These are phyloP conservation scores for Camelina hispida DNA, from an alignment of 345 rosid species.

Conservation along the genomic window DNA sequence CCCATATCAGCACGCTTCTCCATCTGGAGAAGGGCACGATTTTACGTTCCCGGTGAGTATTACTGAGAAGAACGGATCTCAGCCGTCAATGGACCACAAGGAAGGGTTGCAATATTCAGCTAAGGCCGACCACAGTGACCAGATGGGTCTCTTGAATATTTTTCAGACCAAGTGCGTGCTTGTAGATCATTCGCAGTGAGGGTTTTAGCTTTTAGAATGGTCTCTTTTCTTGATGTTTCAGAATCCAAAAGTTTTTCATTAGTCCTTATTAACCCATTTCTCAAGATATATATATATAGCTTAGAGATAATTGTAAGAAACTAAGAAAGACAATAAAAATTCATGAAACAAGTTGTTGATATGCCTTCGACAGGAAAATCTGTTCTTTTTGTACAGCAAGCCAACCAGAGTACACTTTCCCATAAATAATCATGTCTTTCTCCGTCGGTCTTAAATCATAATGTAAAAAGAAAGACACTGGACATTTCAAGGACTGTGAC, in stretches of 20 bases:
- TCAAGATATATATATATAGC: neutral
- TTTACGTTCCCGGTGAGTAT: constrained; percentile 32
- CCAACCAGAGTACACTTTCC: constrained; percentile 45
- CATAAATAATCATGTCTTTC: constrained; percentile 44
- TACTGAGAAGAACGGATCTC: constrained; percentile 19
- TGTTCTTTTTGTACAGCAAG: constrained; percentile 69
- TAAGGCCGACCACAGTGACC: constrained; percentile 38
- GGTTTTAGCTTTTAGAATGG: neutral
- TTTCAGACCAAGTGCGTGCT: constrained; percentile 57
- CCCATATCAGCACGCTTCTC: constrained; percentile 34
- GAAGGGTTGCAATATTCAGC: constrained; percentile 41
- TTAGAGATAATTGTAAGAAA: neutral
- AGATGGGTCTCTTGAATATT: constrained; percentile 42
- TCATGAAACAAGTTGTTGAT: constrained; percentile 8
- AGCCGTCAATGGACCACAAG: constrained; percentile 21
- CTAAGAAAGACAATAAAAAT: neutral
- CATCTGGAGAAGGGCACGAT: constrained; percentile 21
- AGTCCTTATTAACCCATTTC: neutral
- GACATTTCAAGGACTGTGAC: constrained; percentile 36
- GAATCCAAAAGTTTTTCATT: constrained; percentile 14
- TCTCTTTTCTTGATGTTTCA: constrained; percentile 8
- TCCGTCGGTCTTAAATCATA: constrained; percentile 40
- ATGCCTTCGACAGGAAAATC: constrained; percentile 42
- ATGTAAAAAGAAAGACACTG: constrained; percentile 36
- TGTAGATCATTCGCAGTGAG: constrained; percentile 45